These are phyloP conservation scores for Circinella minor DNA, from an alignment of 371 early-diverging fungal species.

Conservation along the genomic window DNA sequence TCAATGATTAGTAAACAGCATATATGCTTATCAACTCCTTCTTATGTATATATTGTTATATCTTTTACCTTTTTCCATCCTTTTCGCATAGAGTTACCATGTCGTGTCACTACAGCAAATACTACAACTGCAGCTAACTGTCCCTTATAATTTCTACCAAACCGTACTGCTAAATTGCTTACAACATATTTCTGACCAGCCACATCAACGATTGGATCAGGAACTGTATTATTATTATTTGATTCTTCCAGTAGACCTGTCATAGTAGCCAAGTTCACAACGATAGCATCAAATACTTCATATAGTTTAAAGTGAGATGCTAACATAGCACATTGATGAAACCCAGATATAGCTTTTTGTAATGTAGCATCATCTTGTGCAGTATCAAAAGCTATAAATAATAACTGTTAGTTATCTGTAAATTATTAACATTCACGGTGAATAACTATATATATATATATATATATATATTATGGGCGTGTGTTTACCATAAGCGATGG, in stretches of 20 bases:
- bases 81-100: conserved; percentile 70
- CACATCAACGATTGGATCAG: conserved; percentile 65
- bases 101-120: conserved; percentile 78
- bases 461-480: too few species aligned
- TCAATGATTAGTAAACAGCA: neutral
- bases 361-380: conserved; percentile 81
- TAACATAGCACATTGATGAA: conserved; percentile 79
- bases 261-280: conserved; percentile 76
- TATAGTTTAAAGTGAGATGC: conserved; percentile 75
- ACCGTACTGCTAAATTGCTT: conserved; percentile 74
- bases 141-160: conserved; percentile 88
- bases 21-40: too few species aligned
- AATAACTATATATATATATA: conserved; percentile 2
- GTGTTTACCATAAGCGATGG: conserved; percentile 67
- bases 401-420: neutral
- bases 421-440: neutral
- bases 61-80: conserved; percentile 75
- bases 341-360: conserved; percentile 81
- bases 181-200: conserved; percentile 71
- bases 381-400: conserved; percentile 72
- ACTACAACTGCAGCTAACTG: conserved; percentile 88
- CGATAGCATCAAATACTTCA: conserved; percentile 81
- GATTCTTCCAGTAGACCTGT: conserved; percentile 71
- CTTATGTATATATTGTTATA: too few species aligned
- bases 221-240: conserved; percentile 48